These are phyloP conservation scores for Anisodus acutangulus DNA, from an alignment of 257 asterid species.

Conservation along the genomic window DNA sequence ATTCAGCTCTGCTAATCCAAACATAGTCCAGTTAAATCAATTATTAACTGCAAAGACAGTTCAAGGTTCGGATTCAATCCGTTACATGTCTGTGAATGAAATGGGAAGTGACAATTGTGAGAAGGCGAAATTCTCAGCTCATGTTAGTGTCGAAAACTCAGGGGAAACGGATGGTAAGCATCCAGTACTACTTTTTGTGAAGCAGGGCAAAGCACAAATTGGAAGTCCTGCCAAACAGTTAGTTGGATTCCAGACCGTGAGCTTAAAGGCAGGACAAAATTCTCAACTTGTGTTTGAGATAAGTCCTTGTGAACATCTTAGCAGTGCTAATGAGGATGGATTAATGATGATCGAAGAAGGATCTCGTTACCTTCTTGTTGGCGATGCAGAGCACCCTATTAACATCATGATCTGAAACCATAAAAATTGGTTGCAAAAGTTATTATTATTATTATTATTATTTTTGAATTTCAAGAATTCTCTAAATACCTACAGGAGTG, in stretches of 20 bases:
- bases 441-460: not conserved
- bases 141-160: conserved; percentile 57
- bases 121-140: conserved; percentile 55
- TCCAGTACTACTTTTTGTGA: conserved; percentile 62
- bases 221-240: conserved; percentile 56
- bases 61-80: conserved; percentile 34
- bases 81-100: conserved; percentile 45
- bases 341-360: conserved; percentile 74
- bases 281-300: conserved; percentile 51
- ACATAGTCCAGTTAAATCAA: conserved; percentile 51
- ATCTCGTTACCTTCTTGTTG: conserved; percentile 54
- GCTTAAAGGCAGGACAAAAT: conserved; percentile 51
- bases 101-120: conserved; percentile 54
- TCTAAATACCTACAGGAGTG: not conserved
- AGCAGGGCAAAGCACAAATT: conserved; percentile 34
- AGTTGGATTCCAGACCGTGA: conserved; percentile 68
- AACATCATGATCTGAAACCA: conserved; percentile 49
- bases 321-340: conserved; percentile 69
- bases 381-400: conserved; percentile 59
- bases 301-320: conserved; percentile 76
- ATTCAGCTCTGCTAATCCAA: conserved; percentile 53
- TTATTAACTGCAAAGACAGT: conserved; percentile 19
- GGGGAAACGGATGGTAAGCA: conserved; percentile 68
- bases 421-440: conserved; percentile 32
- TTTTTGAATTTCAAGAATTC: conserved; percentile 18